Conservation (phyloP, 495 filamentous ascomycete genomes). For the Aspergillus conjunctus region DNA sequence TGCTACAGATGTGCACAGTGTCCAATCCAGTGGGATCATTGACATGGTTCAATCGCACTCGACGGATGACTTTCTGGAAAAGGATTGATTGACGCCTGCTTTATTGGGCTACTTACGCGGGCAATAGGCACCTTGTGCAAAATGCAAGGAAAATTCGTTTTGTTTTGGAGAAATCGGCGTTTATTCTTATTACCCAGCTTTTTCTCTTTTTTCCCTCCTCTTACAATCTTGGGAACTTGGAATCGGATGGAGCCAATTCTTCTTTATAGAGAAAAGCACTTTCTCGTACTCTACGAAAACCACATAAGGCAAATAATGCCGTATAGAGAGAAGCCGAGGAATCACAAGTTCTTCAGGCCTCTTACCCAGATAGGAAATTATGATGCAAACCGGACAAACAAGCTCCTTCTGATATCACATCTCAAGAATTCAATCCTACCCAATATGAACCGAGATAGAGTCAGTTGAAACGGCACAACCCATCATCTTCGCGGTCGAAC, state of each 20-base stretch:
- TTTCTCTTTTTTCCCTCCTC: background rate
- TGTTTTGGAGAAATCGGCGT: background rate
- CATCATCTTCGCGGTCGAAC: too few species aligned
- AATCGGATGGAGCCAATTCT: too few species aligned
- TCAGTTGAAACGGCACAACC: background rate
- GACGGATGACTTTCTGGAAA: constrained; percentile 25
- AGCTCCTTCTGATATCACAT: constrained; percentile 15
- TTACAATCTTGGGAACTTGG: background rate
- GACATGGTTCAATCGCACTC: constrained; percentile 29
- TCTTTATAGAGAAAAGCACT: too few species aligned
- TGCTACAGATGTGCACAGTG: constrained; percentile 33
- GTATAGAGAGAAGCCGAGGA: background rate
- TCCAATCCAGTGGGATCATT: constrained; percentile 35
- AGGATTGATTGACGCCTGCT: constrained; percentile 20
- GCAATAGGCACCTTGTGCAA: background rate
- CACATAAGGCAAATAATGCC: background rate
- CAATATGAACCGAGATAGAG: background rate
- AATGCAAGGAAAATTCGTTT: background rate
- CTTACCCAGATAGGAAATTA: constrained; percentile 2
- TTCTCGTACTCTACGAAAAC: too few species aligned
- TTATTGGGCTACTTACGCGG: too few species aligned
- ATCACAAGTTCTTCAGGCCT: background rate
- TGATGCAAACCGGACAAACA: constrained; percentile 24
- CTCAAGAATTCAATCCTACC: background rate
- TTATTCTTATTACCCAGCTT: background rate